Evolutionary conservation across 164 flowering plant species (phyloP).

Genomic region (Nelumbo lutea): DNA sequence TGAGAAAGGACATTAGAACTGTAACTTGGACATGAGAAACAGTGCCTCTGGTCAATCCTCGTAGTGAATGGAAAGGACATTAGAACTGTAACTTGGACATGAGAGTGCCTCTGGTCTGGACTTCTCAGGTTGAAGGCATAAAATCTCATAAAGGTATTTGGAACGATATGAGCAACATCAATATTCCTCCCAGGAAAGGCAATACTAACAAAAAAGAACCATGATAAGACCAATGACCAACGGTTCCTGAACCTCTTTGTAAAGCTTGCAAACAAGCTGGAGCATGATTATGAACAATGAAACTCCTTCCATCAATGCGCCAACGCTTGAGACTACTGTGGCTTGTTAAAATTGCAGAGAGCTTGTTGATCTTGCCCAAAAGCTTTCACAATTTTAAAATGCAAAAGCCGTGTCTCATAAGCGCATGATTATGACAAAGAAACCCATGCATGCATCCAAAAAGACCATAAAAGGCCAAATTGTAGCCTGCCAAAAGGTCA

Average conservation of each 20-base stretch:
- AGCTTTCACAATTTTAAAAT: neutral
- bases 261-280: neutral
- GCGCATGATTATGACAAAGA: neutral
- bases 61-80: neutral
- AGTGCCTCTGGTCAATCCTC: constrained; percentile 1
- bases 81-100: neutral
- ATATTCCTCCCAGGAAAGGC: constrained; percentile 4
- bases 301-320: neutral
- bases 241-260: no score
- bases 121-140: constrained; percentile 1
- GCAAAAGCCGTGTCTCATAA: neutral
- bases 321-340: neutral
- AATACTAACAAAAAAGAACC: constrained; percentile 8
- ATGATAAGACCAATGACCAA: neutral
- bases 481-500: constrained; percentile 68
- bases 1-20: neutral
- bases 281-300: neutral
- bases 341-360: neutral
- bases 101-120: constrained; percentile 3
- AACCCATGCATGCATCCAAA: neutral
- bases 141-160: constrained; percentile 2
- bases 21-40: neutral
- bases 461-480: constrained; percentile 26
- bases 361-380: neutral
- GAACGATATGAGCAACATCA: constrained; percentile 1